These are phyloP conservation scores for Malus hybrid DNA, from an alignment of 331 rosid genomes.

Conservation along the genomic window DNA sequence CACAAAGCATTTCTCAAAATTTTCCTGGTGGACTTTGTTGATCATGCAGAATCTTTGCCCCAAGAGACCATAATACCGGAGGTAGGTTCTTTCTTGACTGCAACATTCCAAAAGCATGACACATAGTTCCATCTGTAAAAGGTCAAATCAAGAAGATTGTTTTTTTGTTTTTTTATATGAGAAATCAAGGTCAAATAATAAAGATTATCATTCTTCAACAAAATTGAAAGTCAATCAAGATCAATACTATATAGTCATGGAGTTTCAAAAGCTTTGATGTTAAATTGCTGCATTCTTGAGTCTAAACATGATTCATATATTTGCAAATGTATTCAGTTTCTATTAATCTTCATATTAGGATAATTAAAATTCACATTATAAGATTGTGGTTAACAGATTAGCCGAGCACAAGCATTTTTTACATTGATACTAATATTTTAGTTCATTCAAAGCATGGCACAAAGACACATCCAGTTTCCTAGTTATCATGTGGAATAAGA, in stretches of 20 bases:
- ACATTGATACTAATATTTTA: neutral
- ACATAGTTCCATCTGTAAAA: constrained; percentile 78
- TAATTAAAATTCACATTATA: neutral
- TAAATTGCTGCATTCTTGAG: neutral
- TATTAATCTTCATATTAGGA: neutral
- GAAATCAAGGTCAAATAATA: neutral
- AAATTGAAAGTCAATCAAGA: neutral
- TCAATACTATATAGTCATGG: neutral
- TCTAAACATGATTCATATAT: neutral
- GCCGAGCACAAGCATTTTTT: neutral
- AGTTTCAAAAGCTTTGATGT: neutral
- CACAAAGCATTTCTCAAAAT: constrained; percentile 90
- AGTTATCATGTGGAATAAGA: neutral
- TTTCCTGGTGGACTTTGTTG: constrained; percentile 83
- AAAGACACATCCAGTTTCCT: neutral
- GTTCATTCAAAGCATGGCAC: neutral
- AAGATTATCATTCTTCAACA: neutral
- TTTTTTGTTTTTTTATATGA: no score
- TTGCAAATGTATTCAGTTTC: neutral
- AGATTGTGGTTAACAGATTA: neutral
- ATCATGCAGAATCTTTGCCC: constrained; percentile 91
- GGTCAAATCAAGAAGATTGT: neutral
- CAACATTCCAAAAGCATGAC: constrained; percentile 95
- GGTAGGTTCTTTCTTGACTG: constrained; percentile 97
- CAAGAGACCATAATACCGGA: constrained; percentile 83